phyloP scores from a whole-genome alignment of 306 rosid species.

The Corylus heterophylla region DNA sequence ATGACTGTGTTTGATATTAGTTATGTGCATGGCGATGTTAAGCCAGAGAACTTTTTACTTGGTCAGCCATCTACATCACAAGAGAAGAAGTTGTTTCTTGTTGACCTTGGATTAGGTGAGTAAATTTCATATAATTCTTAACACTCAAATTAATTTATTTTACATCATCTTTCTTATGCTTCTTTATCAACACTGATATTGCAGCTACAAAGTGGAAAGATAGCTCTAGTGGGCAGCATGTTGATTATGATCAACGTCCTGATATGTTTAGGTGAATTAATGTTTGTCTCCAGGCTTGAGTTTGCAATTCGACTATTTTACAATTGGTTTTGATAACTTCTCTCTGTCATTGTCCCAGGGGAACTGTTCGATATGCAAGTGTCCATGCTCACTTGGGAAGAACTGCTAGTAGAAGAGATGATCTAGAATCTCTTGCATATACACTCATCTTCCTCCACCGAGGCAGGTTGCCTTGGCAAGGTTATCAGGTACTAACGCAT shows the following conservation, averaged over 20 bases:
- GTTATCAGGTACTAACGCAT: slow-evolving; percentile 65
- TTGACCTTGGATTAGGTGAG: slow-evolving; percentile 93
- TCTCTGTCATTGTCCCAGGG: slow-evolving; percentile 42
- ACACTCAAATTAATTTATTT: slow-evolving; percentile 13
- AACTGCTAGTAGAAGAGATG: slow-evolving; percentile 96
- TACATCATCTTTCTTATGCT: slow-evolving; percentile 11
- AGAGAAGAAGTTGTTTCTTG: slow-evolving; percentile 92
- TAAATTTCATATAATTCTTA: slow-evolving; percentile 20
- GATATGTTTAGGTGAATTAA: slow-evolving; percentile 81
- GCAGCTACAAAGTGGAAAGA: slow-evolving; percentile 96
- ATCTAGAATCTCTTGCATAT: slow-evolving; percentile 94
- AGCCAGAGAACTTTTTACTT: slow-evolving; percentile 96
- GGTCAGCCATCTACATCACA: slow-evolving; percentile 89
- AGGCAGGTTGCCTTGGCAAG: slow-evolving; percentile 96
- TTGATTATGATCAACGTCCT: slow-evolving; percentile 94
- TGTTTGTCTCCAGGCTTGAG: background rate
- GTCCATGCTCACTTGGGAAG: slow-evolving; percentile 97
- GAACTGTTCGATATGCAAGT: slow-evolving; percentile 96
- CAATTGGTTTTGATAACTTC: slow-evolving; percentile 4
- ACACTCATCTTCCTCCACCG: slow-evolving; percentile 86
- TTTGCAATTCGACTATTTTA: slow-evolving; percentile 4
- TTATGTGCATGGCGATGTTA: slow-evolving; percentile 96
- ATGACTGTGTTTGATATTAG: slow-evolving; percentile 36
- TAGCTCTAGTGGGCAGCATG: slow-evolving; percentile 71
- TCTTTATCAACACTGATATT: slow-evolving; percentile 20